Percentiles rank a stretch among this genome's conserved stretches.
phyloP scores from a whole-genome alignment of 139 green algal species.

The Marvania coccoides region DNA sequence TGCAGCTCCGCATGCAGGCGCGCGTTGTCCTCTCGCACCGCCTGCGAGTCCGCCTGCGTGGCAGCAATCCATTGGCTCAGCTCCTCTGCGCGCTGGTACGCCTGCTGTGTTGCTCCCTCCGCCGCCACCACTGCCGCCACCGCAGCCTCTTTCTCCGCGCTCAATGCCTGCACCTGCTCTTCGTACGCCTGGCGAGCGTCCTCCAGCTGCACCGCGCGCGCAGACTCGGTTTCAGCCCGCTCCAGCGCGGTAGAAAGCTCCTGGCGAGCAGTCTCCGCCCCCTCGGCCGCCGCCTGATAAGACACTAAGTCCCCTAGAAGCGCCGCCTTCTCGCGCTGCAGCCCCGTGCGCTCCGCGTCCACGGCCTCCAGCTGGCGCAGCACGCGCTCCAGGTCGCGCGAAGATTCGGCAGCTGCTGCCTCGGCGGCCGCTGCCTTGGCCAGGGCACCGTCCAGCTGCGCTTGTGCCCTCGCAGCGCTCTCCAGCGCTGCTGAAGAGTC shows the following conservation, averaged over 20 bases:
- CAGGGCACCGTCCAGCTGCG: neutral
- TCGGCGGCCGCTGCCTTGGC: neutral
- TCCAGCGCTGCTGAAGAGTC: neutral
- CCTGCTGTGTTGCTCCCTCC: constrained; percentile 1
- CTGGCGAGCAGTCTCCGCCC: neutral
- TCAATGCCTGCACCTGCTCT: neutral
- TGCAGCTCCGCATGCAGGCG: neutral
- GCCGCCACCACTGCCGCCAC: neutral
- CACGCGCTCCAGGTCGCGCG: neutral
- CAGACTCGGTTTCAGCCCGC: neutral
- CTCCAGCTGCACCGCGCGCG: neutral
- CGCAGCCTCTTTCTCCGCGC: neutral
- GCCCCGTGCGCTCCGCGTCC: constrained; percentile 7
- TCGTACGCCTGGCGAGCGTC: neutral
- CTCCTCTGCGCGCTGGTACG: neutral
- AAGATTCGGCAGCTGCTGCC: neutral
- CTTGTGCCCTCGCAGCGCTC: neutral
- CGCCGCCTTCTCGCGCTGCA: constrained; percentile 31
- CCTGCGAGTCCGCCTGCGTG: neutral
- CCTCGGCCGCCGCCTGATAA: neutral
- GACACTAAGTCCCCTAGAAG: constrained; percentile 16
- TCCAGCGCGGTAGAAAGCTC: neutral
- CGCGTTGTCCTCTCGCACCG: neutral
- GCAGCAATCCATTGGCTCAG: constrained; percentile 14
- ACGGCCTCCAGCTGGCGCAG: constrained; percentile 1